Conservation (phyloP, 2,329 filamentous ascomycete species). For the Fonsecaea nubica region DNA sequence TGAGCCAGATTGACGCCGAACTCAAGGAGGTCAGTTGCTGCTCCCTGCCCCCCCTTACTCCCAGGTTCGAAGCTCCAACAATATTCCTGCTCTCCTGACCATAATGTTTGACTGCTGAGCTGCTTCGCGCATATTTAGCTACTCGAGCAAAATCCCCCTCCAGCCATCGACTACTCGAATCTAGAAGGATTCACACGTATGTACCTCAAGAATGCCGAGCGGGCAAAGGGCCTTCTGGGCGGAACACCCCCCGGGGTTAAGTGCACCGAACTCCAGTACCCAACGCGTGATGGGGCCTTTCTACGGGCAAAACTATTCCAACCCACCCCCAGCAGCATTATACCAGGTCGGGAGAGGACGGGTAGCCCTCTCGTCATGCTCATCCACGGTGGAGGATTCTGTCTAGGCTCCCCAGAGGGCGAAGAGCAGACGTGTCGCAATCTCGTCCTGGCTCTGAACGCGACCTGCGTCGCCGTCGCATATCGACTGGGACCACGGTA, state of each 20-base stretch:
- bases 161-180: slow-evolving; percentile 22
- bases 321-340: background rate
- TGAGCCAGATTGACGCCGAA: too few species aligned
- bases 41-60: too few species aligned
- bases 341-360: background rate
- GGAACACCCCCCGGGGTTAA: slow-evolving; percentile 28
- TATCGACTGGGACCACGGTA: slow-evolving; percentile 35
- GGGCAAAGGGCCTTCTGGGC: slow-evolving; percentile 22
- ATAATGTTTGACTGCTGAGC: too few species aligned
- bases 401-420: slow-evolving; percentile 35
- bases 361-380: slow-evolving; percentile 33
- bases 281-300: slow-evolving; percentile 35
- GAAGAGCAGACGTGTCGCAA: slow-evolving; percentile 33
- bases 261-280: slow-evolving; percentile 32
- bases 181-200: slow-evolving; percentile 13
- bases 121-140: too few species aligned
- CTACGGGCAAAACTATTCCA: slow-evolving; percentile 35
- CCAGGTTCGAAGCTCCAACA: too few species aligned
- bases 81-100: too few species aligned
- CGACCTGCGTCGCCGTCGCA: slow-evolving; percentile 21
- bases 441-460: slow-evolving; percentile 30
- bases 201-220: slow-evolving; percentile 22
- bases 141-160: background rate
- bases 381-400: slow-evolving; percentile 40
- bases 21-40: too few species aligned